Base-by-base conservation (phyloP, 352 stramenopile genomes). In the Blastocystis sp. region DNA sequence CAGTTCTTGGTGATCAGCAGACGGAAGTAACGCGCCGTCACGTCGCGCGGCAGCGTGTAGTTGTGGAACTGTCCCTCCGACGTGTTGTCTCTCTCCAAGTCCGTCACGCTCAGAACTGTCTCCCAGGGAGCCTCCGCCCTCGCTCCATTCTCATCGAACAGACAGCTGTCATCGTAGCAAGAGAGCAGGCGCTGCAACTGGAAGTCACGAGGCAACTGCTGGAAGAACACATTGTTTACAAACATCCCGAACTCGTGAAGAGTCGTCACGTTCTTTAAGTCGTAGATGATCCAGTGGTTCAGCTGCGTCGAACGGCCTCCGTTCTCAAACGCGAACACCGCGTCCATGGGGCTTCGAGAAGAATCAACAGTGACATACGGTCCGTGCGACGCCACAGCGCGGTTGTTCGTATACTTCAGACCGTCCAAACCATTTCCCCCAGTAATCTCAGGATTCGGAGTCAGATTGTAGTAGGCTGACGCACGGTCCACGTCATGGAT, bases 251-350 rank as follows among this genome's bases (percentile, higher is more conserved):
- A 89, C 66, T 54, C 18, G 1, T 76, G 45, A 26, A 89, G 24
- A 16, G 78, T 89, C 8, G 43, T 76, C 30, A 76, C 30, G 34
- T 65, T 78, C 63, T 79, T 79, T 11, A 89, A 26, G 55, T 89
- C 78, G 47, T 89, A 89, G 5, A 89, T 78, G 66, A 89, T 89
- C 56, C 55, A 89, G 55, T 89, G 63, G 53, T 89, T 89, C 66
- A 89, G 45, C 18, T 65, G 56, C 20, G 37, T 79, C 13, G 78
- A 79, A 8, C 66, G 66, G 50, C 78, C 78, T 41, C 63, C 78
- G 55, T 89, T 89, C 39, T 76, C 63, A 50, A 89, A 89, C 37
- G 66, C 78, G 47, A 78, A 89, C 13, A 78, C 34, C 5, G 41
- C 53, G 45, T 89, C 78, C 63, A 79, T 89, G 4, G 78, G 66